Conservation (phyloP, 805 yeast species). For the Yamadazyma sp. region DNA sequence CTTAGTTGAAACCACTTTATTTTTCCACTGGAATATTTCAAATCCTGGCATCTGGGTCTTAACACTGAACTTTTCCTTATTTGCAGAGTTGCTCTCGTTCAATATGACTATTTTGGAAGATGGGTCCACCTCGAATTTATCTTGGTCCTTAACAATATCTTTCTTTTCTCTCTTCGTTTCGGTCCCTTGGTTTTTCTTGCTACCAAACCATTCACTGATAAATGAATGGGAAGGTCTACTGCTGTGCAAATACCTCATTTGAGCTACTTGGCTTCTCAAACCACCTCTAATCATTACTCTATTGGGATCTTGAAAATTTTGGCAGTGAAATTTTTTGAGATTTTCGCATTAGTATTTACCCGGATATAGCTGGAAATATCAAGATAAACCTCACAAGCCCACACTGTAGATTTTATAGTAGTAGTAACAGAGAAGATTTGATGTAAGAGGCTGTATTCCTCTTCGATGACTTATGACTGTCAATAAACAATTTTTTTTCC, state of each 20-base stretch:
- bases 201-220: slow-evolving; percentile 35
- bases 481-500: too few relatives aligned
- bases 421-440: not conserved
- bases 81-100: slow-evolving; percentile 36
- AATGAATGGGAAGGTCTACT: slow-evolving; percentile 20
- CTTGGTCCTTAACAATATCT: slow-evolving; percentile 37
- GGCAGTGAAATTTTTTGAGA: slow-evolving; percentile 1
- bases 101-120: slow-evolving; percentile 35
- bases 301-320: slow-evolving; percentile 5
- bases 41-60: slow-evolving; percentile 36
- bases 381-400: too few relatives aligned
- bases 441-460: not conserved
- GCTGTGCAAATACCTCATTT: slow-evolving; percentile 12
- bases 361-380: slow-evolving; percentile 8
- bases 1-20: slow-evolving; percentile 18
- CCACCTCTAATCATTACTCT: slow-evolving; percentile 10
- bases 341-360: slow-evolving; percentile 9
- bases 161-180: slow-evolving; percentile 27
- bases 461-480: too few relatives aligned
- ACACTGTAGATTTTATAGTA: too few relatives aligned
- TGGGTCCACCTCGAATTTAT: slow-evolving; percentile 35
- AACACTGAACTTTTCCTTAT: slow-evolving; percentile 23
- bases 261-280: slow-evolving; percentile 1
- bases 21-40: slow-evolving; percentile 38
- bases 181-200: slow-evolving; percentile 26